Evolutionary conservation across 2,329 filamentous ascomycete genomes (phyloP).

Genomic region (Penicillium palitans): DNA sequence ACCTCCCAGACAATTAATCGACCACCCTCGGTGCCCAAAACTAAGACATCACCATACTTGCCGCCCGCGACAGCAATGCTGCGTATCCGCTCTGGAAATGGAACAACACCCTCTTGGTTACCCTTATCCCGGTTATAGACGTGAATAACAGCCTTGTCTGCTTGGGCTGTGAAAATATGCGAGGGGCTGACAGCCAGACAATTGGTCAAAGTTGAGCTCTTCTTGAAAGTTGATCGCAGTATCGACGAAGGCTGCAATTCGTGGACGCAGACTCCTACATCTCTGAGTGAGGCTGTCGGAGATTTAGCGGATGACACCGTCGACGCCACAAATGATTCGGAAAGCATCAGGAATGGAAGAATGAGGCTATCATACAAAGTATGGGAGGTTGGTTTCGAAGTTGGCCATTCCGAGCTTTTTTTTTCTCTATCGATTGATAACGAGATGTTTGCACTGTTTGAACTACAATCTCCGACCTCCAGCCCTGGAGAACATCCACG

Average conservation of each 20-base stretch:
- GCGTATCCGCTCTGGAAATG: slow-evolving; percentile 83
- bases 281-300: slow-evolving; percentile 59
- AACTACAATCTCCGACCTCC: not conserved
- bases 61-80: slow-evolving; percentile 72
- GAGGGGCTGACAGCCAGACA: slow-evolving; percentile 76
- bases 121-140: slow-evolving; percentile 83
- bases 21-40: slow-evolving; percentile 81
- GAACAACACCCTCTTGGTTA: slow-evolving; percentile 83
- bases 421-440: slow-evolving; percentile 29
- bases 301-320: slow-evolving; percentile 44
- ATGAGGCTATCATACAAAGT: slow-evolving; percentile 20
- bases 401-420: slow-evolving; percentile 23
- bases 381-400: slow-evolving; percentile 15
- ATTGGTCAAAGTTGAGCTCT: slow-evolving; percentile 77
- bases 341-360: slow-evolving; percentile 45
- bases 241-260: slow-evolving; percentile 74
- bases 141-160: slow-evolving; percentile 87
- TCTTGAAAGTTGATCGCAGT: slow-evolving; percentile 83
- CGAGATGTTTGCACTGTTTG: slow-evolving; percentile 39
- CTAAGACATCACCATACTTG: slow-evolving; percentile 60
- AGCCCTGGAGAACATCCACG: not conserved
- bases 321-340: slow-evolving; percentile 51
- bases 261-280: slow-evolving; percentile 85
- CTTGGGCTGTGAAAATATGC: slow-evolving; percentile 88
- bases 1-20: slow-evolving; percentile 93